Evolutionary conservation across 164 flowering plant species (phyloP), one percentile per base, ranked within the genome.

Genomic region (Cinnamomum micranthum): DNA sequence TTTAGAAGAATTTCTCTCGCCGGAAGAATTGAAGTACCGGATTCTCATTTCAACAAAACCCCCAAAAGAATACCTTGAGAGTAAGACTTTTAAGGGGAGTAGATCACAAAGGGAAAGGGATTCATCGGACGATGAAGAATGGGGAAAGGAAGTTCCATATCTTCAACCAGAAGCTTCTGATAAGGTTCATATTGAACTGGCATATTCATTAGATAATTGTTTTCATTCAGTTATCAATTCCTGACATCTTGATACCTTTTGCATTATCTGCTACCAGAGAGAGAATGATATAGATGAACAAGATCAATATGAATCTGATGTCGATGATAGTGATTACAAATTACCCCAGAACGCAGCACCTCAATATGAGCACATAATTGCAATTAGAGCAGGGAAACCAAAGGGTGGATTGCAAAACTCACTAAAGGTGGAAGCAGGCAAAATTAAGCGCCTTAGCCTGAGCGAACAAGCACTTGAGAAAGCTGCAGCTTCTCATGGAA

Each of bases 11-110:
- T 86, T 93, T 64, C 98, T 95, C 41, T 90, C 97, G 0, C 99
- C 98, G 2, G 95, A 89, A 74, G 81, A 82, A 41, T 73, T 95
- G 77, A 92, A 87, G 79, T 20, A 85, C 27, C 83, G 87, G 35
- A 79, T 95, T 47, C 76, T 93, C 35, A 81, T 95, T 55, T 95
- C 99, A 28, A 93, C 99, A 2, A 95, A 95, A 74, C 96, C 96
- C 63, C 99, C 99, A 35, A 91, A 89, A 81, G 97, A 91, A 70
- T 89, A 72, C 50, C 74, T 82, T 52, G 83, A 84, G 62, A 27
- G 75, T 24, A 79, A 79, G 67, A 80, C 31, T 28, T 67, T 67
- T 31, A 73, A 79, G 75, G 77, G 74, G 28, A 74, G 70, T 71
- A 78, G 59, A 35, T 27, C 74, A 65, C 72, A 75, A 24, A 81